Evolutionary conservation across 176 grass and related monocot species (phyloP), one percentile per base, ranked within the genome.

Genomic region (Oryza australiensis): DNA sequence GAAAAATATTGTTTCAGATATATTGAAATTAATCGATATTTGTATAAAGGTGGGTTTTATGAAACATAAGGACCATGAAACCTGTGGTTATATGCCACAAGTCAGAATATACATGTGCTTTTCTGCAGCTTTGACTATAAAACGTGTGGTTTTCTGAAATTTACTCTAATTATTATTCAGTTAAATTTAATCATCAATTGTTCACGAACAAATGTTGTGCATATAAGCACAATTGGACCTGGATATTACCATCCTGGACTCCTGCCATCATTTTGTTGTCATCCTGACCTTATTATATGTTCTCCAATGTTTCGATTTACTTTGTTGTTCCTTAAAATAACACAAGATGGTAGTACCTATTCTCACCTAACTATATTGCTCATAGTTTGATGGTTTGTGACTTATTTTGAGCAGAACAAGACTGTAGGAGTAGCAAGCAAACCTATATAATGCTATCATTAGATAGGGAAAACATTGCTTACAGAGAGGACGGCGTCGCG

Each of bases 401-500:
- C 10, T 15, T 46, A 30, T 22, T 24, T 55, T 35, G 23, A n/a
- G 51, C 5, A n/a, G 4, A 18, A 13, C 14, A 22, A 30, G n/a
- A 82, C 14, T 37, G 35, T 37, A 37, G 35, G 35, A 60, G 12
- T 15, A 60, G 55, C 35, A 26, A 64, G 10, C 9, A 48, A 29
- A 62, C 66, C 66, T 59, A 59, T 37, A 51, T 11, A 24, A 24
- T 60, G 55, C 22, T 23, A 24, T 60, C 8, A 60, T 24, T 55
- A 55, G 6, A 11, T 23, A 60, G 55, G n/a, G 9, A 60, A 51
- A 16, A 35, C 13, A 53, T 10, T 51, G 76, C 81, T 73, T 60
- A 95, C 90, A 68, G 90, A 92, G 35, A 95, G 76, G 46, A 86
- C 72, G 53, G 90, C 87, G 11, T 95, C 85, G 9, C 59, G 64